A percentile compares a stretch with the other conserved stretches of the same genome.
Conservation (phyloP, 164 flowering plant species). For the Piper longum region DNA sequence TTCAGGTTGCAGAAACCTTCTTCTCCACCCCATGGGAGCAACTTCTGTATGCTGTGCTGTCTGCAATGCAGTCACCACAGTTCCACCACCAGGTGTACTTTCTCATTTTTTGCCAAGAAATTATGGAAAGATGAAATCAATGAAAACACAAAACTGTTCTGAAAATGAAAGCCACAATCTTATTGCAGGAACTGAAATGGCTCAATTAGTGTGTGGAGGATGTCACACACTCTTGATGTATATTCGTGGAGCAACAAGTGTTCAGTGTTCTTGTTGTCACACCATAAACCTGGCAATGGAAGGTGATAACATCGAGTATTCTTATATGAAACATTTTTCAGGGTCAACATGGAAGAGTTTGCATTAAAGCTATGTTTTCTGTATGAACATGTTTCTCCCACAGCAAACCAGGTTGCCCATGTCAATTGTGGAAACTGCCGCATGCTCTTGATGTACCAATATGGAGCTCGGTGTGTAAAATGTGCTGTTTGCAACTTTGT, state of each 20-base stretch:
- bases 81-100: slow-evolving; percentile 72
- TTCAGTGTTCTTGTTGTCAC: slow-evolving; percentile 89
- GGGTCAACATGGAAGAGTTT: too few species aligned
- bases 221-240: slow-evolving; percentile 86
- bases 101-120: not conserved
- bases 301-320: slow-evolving; percentile 24
- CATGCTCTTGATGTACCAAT: slow-evolving; percentile 82
- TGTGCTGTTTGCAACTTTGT: slow-evolving; percentile 91
- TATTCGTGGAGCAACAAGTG: slow-evolving; percentile 88
- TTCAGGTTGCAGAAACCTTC: slow-evolving; percentile 74
- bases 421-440: slow-evolving; percentile 84
- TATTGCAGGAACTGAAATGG: slow-evolving; percentile 79
- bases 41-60: slow-evolving; percentile 87
- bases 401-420: slow-evolving; percentile 93
- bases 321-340: too few species aligned
- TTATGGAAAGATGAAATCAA: too few species aligned
- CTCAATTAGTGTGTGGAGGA: slow-evolving; percentile 84
- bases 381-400: not conserved
- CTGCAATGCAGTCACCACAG: slow-evolving; percentile 86
- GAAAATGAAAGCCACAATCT: not conserved
- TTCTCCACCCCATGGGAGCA: slow-evolving; percentile 82
- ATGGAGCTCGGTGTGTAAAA: slow-evolving; percentile 87
- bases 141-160: not conserved
- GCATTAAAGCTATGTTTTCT: too few species aligned
- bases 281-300: slow-evolving; percentile 77